A percentile compares a stretch with the other conserved stretches of the same genome.
phyloP scores from a whole-genome alignment of 306 rosid species.

The Parietaria judaica region DNA sequence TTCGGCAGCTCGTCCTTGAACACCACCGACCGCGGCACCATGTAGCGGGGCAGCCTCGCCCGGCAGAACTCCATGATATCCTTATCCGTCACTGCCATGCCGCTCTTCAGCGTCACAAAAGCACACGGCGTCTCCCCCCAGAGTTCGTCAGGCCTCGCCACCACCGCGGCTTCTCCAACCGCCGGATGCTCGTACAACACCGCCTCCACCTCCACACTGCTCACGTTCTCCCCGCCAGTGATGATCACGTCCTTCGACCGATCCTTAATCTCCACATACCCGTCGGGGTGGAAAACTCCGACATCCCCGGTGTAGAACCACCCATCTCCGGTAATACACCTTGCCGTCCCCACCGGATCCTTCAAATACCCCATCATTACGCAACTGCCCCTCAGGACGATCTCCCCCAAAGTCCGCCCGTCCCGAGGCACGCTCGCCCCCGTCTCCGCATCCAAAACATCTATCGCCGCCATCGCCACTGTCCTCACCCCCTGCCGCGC shows the following conservation, averaged over 20 bases:
- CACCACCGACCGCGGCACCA: constrained; percentile 62
- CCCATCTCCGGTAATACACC: constrained; percentile 30
- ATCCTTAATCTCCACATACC: constrained; percentile 63
- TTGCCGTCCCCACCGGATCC: constrained; percentile 37
- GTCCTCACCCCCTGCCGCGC: constrained; percentile 66
- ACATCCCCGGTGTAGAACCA: constrained; percentile 75
- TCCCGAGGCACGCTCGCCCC: constrained; percentile 40
- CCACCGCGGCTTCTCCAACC: constrained; percentile 68
- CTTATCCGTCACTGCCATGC: constrained; percentile 30
- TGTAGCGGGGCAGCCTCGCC: constrained; percentile 40
- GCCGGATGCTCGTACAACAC: constrained; percentile 42
- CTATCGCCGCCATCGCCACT: constrained; percentile 28
- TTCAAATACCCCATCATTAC: constrained; percentile 62
- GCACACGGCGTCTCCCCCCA: constrained; percentile 92
- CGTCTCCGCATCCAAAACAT: constrained; percentile 31
- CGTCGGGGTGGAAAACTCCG: constrained; percentile 62
- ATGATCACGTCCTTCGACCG: constrained; percentile 68
- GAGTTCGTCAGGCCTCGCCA: constrained; percentile 51
- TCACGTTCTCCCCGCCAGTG: constrained; percentile 72
- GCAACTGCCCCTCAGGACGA: constrained; percentile 40
- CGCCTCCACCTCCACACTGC: constrained; percentile 74
- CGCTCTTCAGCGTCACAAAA: constrained; percentile 44
- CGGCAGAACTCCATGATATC: constrained; percentile 51
- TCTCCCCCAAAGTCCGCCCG: constrained; percentile 40
- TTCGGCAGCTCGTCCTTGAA: constrained; percentile 53